Conservation (phyloP, 1,139 yeast genomes). For the Yamadazyma songkhlaensis region DNA sequence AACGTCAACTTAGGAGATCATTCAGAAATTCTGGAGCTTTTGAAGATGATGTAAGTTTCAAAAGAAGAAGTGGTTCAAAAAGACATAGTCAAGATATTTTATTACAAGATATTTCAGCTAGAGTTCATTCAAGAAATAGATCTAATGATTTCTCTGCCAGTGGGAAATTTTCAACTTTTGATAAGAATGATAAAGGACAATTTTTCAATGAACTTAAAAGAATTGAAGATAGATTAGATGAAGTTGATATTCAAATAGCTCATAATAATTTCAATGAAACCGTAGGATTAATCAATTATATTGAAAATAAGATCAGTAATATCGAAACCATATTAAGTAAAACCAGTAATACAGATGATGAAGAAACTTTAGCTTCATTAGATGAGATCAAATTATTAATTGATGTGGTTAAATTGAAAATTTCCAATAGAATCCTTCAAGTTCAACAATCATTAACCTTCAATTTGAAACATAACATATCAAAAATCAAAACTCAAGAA, state of each 20-base stretch:
- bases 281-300: slow-evolving; percentile 48
- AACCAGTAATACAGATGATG: slow-evolving; percentile 9
- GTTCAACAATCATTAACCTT: slow-evolving; percentile 39
- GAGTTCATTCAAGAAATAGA: slow-evolving; percentile 55
- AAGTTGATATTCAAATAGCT: slow-evolving; percentile 63
- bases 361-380: slow-evolving; percentile 15
- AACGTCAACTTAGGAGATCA: slow-evolving; percentile 40
- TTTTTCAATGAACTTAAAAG: slow-evolving; percentile 45
- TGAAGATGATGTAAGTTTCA: slow-evolving; percentile 21
- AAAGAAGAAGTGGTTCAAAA: slow-evolving; percentile 27
- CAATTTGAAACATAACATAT: slow-evolving; percentile 36
- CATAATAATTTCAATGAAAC: slow-evolving; percentile 58
- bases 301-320: slow-evolving; percentile 31
- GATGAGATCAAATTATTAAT: slow-evolving; percentile 39
- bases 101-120: slow-evolving; percentile 52
- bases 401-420: slow-evolving; percentile 42
- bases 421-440: slow-evolving; percentile 33
- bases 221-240: slow-evolving; percentile 63
- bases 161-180: slow-evolving; percentile 15
- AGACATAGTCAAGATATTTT: slow-evolving; percentile 39
- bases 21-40: slow-evolving; percentile 35
- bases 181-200: slow-evolving; percentile 23
- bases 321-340: slow-evolving; percentile 19
- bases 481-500: slow-evolving; percentile 29
- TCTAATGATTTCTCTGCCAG: slow-evolving; percentile 42